These are phyloP conservation scores for Talaromyces sp. DNA, from an alignment of 2,329 filamentous ascomycete species.

Conservation along the genomic window DNA sequence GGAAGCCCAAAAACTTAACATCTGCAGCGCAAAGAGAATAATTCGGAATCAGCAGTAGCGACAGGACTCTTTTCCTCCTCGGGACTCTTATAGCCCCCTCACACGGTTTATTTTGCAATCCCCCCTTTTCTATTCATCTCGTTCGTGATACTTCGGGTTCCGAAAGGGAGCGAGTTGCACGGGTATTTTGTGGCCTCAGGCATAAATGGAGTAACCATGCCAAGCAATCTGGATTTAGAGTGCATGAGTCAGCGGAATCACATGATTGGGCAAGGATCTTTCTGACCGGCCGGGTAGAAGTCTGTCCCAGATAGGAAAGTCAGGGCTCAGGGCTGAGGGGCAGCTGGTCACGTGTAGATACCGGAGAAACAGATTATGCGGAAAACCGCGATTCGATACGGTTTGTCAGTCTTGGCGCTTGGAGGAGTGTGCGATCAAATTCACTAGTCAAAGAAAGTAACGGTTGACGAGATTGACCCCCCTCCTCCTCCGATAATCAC, in stretches of 20 bases:
- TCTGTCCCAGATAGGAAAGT: background rate
- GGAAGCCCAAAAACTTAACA: conserved; percentile 13
- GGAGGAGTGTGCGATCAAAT: conserved; percentile 47
- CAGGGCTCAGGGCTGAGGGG: conserved; percentile 29
- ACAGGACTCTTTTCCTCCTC: background rate
- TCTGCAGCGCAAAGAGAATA: conserved; percentile 1
- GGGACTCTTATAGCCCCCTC: background rate
- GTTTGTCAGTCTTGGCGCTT: conserved; percentile 36
- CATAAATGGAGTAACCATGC: background rate
- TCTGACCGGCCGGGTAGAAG: background rate
- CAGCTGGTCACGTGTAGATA: conserved; percentile 30
- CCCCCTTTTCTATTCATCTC: background rate
- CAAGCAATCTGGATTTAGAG: background rate
- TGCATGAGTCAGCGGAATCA: background rate
- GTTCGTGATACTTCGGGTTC: conserved; percentile 3
- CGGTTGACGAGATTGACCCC: conserved; percentile 35
- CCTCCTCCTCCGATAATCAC: conserved; percentile 29
- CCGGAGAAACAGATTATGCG: conserved; percentile 29
- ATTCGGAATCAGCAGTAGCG: background rate
- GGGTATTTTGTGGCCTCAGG: background rate
- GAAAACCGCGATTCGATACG: conserved; percentile 26
- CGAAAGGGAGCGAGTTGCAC: conserved; percentile 2
- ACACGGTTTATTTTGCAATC: background rate
- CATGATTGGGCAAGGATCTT: background rate
- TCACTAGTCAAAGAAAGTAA: conserved; percentile 37